Evolutionary conservation across 441 rosid species (phyloP).

Genomic region (Populus hybrid): DNA sequence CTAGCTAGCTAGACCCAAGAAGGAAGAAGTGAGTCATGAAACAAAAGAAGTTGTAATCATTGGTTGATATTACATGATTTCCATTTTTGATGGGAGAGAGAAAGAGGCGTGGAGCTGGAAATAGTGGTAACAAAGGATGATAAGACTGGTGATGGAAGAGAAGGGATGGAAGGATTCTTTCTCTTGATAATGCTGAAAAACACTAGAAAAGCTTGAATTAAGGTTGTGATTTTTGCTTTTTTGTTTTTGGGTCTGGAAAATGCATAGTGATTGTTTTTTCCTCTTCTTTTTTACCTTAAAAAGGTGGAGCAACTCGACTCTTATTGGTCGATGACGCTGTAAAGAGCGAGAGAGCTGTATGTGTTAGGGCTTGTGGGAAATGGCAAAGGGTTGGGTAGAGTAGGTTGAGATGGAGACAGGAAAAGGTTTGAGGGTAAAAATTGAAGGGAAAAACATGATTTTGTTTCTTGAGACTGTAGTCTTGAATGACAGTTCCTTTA

Average conservation of each 20-base stretch:
- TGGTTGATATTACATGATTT: conserved; percentile 24
- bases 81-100: conserved; percentile 18
- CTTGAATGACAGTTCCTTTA: conserved; percentile 32
- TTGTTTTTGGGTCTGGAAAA: conserved; percentile 12
- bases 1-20: neutral
- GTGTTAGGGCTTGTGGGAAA: conserved; percentile 13
- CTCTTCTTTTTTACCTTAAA: conserved; percentile 10
- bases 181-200: conserved; percentile 2
- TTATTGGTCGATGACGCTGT: neutral
- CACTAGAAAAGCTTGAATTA: conserved; percentile 6
- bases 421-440: conserved; percentile 11
- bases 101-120: conserved; percentile 2
- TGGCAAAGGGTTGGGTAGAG: conserved; percentile 9
- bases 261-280: neutral
- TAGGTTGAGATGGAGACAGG: conserved; percentile 27
- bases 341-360: neutral
- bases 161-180: conserved; percentile 10
- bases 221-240: neutral
- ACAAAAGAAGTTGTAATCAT: neutral
- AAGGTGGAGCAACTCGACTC: conserved; percentile 14
- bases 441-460: conserved; percentile 22
- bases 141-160: conserved; percentile 24
- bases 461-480: conserved; percentile 4
- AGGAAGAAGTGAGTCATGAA: neutral
- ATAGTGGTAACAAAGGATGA: conserved; percentile 19